These are phyloP conservation scores for Malassezia pachydermatis DNA, from an alignment of 1,284 basidiomycete species.

Conservation along the genomic window DNA sequence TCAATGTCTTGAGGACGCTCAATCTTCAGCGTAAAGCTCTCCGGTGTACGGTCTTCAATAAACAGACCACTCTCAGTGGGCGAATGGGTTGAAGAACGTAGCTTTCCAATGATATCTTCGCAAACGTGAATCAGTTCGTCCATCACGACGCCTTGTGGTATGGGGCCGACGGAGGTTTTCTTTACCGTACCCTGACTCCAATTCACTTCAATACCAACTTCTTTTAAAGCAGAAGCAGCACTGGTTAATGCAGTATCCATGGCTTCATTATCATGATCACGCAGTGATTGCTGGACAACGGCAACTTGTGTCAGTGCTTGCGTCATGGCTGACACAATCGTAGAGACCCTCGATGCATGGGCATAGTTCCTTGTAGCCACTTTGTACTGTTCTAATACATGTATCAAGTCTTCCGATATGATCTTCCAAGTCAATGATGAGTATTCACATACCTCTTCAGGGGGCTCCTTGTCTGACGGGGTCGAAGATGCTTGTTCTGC, in stretches of 20 bases:
- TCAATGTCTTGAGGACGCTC: neutral
- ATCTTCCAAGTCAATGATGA: neutral
- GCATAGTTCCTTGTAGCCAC: slow-evolving; percentile 5
- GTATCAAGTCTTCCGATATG: slow-evolving; percentile 1
- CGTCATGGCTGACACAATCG: neutral
- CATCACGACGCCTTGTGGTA: neutral
- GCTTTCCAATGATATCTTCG: neutral
- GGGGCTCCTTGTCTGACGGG: neutral
- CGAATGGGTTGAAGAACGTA: too few species aligned
- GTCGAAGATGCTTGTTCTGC: neutral
- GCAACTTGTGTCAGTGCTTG: neutral
- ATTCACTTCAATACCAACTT: neutral
- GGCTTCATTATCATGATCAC: neutral
- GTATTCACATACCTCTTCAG: neutral
- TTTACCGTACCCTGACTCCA: neutral
- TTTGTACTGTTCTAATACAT: slow-evolving; percentile 3
- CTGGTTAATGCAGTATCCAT: neutral
- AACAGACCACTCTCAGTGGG: neutral
- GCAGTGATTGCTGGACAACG: neutral
- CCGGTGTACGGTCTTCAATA: neutral
- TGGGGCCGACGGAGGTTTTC: neutral
- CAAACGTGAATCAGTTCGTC: neutral
- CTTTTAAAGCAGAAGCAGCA: neutral
- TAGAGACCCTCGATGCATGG: neutral
- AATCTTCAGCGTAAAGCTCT: neutral